Evolutionary conservation across 2,329 filamentous ascomycete genomes (phyloP).

Genomic region (Aspergillus ibericus): DNA sequence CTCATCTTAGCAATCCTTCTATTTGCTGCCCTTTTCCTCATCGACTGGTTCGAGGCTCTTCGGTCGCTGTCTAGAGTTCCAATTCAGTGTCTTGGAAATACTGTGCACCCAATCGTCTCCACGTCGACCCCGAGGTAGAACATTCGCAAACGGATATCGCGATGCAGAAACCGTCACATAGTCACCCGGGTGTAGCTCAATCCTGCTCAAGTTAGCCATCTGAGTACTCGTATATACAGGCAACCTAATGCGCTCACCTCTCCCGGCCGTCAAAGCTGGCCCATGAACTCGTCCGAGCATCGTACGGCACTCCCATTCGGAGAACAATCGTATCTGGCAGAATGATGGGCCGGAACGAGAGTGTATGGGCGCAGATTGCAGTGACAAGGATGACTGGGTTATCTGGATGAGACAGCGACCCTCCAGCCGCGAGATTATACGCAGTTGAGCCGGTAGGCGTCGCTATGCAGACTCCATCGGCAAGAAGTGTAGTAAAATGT

Average conservation of each 20-base stretch:
- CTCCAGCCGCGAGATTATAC: conserved; percentile 94
- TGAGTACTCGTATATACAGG: no score
- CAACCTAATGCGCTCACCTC: conserved; percentile 48
- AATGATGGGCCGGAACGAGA: conserved; percentile 95
- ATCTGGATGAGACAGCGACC: conserved; percentile 90
- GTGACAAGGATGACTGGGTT: conserved; percentile 95
- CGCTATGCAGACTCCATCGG: conserved; percentile 89
- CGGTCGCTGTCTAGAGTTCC: conserved; percentile 51
- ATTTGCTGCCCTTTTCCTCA: neutral
- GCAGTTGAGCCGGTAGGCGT: conserved; percentile 94
- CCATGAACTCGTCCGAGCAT: conserved; percentile 86
- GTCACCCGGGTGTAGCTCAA: conserved; percentile 51
- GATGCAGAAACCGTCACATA: conserved; percentile 55
- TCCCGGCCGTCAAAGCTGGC: conserved; percentile 97
- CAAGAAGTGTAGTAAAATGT: conserved; percentile 90
- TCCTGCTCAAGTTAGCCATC: conserved; percentile 27
- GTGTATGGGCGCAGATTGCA: conserved; percentile 89
- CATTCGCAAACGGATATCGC: conserved; percentile 53
- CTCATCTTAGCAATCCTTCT: neutral
- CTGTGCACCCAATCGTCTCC: conserved; percentile 54
- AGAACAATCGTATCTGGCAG: conserved; percentile 94
- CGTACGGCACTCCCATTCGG: conserved; percentile 89
- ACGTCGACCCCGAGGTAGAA: conserved; percentile 44
- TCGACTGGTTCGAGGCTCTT: conserved; percentile 37
- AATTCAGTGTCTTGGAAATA: conserved; percentile 52